These are phyloP conservation scores for Corniculantispora saksenae DNA, from an alignment of 2,329 filamentous ascomycete species.

Conservation along the genomic window DNA sequence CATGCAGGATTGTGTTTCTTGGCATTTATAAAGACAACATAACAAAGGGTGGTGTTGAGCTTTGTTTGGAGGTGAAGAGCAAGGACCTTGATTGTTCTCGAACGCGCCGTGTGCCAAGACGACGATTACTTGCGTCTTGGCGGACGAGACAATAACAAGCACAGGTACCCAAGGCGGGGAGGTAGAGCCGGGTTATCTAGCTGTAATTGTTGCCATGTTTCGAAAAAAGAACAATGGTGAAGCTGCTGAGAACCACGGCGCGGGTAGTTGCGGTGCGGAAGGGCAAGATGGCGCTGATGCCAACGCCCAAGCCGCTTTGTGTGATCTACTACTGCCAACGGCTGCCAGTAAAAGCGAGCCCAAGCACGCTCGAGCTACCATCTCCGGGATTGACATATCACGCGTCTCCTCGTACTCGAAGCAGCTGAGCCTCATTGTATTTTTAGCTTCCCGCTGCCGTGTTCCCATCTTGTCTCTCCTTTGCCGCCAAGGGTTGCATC, in stretches of 20 bases:
- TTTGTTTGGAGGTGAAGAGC: not conserved
- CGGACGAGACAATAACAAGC: not conserved
- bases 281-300: too few species aligned
- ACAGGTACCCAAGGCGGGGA: not conserved
- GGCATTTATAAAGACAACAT: not conserved
- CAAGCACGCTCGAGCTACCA: not conserved
- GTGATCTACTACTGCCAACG: not conserved
- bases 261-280: not conserved
- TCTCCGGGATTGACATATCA: too few species aligned
- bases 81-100: constrained; percentile 3
- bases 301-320: not conserved
- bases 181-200: not conserved
- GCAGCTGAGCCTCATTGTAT: not conserved
- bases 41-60: not conserved
- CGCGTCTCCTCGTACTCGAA: not conserved
- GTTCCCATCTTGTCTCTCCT: not conserved
- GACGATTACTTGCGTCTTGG: constrained; percentile 1
- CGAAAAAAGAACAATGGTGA: too few species aligned
- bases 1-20: not conserved
- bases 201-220: not conserved
- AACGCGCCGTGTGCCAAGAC: constrained; percentile 6
- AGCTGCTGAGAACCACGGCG: too few species aligned
- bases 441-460: not conserved
- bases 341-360: not conserved
- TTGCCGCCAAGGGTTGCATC: not conserved